Base-by-base conservation (phyloP, 2,329 filamentous ascomycete species). In the Calonectria ilicicola region DNA sequence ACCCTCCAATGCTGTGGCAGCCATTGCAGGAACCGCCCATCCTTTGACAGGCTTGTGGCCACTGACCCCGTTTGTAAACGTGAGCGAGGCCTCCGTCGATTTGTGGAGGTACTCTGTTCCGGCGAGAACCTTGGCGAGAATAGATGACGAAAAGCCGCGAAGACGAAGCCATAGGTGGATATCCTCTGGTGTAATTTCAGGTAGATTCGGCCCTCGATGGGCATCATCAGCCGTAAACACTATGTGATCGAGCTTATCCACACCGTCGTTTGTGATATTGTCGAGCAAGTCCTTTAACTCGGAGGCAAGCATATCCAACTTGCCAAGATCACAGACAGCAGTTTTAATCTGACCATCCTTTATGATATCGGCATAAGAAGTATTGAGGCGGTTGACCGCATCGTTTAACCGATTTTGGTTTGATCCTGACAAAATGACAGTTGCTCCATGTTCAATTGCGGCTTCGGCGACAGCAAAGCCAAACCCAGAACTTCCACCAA, bases 391-490 rank as follows among this genome's bases (percentile, higher is more conserved):
- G 2, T 46, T 14, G 6, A 32, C 60, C 8, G 60, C 27, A 21
- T 23, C 21, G 15, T 44, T n/a, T 2, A 64, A 27, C n/a, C 60
- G 23, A n/a, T 32, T 17, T 60, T 44, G 38, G 49, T 60, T 67
- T 4, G 65, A 67, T 3, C 65, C 51, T 2, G 51, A 67, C 21
- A 67, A 32, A 26, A 58, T 47, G 27, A 67, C 65, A 15, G 3
- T 44, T 21, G 51, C 51, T 14, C 65, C 65, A 21, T 67, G 51
- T 23, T 67, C 65, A 27, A 67, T 67, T 2, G 51, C 65, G 26
- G 51, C 65, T 47, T 67, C 65, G 12, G 65, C 65, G 12, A 67
- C 65, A n/a, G 65, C 65, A 26, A 67, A 67, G 21, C 65, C 65
- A 38, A 67, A 67, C 4, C 65, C 65, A 7, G 65, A 67, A 38